Conservation (phyloP, 2,329 filamentous ascomycete genomes). For the Penicillium sp. region DNA sequence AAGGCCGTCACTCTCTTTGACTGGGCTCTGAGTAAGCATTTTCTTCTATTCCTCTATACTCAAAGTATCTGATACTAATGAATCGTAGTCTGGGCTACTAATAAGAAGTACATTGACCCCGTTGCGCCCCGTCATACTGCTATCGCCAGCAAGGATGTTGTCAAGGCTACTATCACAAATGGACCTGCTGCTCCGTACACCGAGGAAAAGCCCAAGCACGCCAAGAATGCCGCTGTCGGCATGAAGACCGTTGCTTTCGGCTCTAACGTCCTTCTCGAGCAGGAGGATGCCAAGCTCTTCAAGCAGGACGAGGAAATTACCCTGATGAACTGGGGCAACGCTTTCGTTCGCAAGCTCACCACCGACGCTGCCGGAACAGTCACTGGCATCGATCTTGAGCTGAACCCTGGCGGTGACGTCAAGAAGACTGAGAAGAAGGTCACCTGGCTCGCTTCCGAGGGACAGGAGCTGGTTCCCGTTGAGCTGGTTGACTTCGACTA, state of each 20-base stretch:
- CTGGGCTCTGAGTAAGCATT: conserved; percentile 44
- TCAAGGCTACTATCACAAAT: conserved; percentile 71
- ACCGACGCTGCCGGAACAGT: conserved; percentile 60
- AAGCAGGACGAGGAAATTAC: conserved; percentile 88
- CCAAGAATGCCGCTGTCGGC: conserved; percentile 84
- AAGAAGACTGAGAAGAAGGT: conserved; percentile 97
- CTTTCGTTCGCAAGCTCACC: conserved; percentile 55
- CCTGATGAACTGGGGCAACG: conserved; percentile 89
- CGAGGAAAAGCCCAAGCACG: conserved; percentile 82
- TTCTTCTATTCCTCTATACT: not conserved
- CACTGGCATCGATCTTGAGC: conserved; percentile 74
- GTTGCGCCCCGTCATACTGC: conserved; percentile 75
- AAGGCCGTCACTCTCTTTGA: conserved; percentile 55
- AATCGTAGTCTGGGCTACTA: conserved; percentile 53
- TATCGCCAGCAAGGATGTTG: conserved; percentile 70
- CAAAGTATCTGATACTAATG: not conserved
- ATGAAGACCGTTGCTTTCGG: conserved; percentile 84
- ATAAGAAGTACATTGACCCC: conserved; percentile 83
- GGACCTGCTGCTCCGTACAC: conserved; percentile 64
- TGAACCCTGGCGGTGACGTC: conserved; percentile 91
- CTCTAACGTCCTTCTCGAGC: conserved; percentile 77
- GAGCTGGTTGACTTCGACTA: conserved; percentile 96
- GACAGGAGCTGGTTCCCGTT: conserved; percentile 76
- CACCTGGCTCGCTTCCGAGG: conserved; percentile 82
- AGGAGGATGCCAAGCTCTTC: conserved; percentile 82